Evolutionary conservation across 768 basidiomycete genomes (phyloP), one percentile per base, ranked within the genome.

Genomic region (Pleurotus salmoneostramineus): DNA sequence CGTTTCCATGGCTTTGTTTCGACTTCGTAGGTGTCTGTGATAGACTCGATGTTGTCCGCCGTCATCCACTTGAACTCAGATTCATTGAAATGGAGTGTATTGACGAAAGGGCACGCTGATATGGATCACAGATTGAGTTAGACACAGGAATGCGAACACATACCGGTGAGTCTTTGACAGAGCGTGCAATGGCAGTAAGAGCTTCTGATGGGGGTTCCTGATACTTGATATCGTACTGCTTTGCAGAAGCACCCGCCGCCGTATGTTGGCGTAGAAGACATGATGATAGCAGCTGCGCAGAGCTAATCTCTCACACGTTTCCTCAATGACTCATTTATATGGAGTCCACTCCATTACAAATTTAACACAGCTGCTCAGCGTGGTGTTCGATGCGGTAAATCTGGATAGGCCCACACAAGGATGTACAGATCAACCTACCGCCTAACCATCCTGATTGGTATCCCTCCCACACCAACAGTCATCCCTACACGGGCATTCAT

Each of bases 131-230:
- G 47, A 27, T 42, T 51, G 47, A 21, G 36, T 40, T 45, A 50
- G 42, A 62, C 59, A 52, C 42, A 56, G 51, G 27, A 42, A 27
- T 4, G 32, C 31, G 35, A 15, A 37, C 49, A 60, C 73, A 58
- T 64, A 80, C 85, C 83, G 61, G 71, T 81, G 51, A 87, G 65
- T 42, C 79, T 72, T 67, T 89, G 88, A 63, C 88, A 90, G n/a
- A 78, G 67, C 3, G 83, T 83, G 64, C 88, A 90, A 64, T 89
- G 88, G 61, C 85, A 89, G 63, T 83, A 88, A 4, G 83, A 85
- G 60, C 80, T 81, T 35, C 83, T 69, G 3, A 81, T 61, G 0
- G 87, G 84, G 35, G 65, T 68, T 1, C 81, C 81, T 8, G 66
- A 67, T 2, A 84, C 73, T 48, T 72, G 59, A 60, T 83, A 88